Evolutionary conservation across 805 yeast species (phyloP).

Genomic region (Saturnispora saitoi): DNA sequence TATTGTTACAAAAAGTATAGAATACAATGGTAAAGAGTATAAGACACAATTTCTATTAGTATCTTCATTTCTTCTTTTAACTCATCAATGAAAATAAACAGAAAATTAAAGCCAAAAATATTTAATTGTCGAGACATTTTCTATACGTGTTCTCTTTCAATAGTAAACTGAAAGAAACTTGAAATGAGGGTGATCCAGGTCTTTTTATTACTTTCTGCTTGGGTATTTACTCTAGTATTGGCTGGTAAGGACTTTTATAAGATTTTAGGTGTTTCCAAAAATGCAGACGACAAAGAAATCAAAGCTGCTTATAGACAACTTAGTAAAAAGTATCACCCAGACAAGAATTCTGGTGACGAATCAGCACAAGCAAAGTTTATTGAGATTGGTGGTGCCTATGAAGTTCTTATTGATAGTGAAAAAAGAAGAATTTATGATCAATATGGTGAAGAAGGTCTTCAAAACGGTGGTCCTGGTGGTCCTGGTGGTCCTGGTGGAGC

Average conservation of each 20-base stretch:
- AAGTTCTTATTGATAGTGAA: conserved; percentile 64
- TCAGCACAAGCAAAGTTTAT: conserved; percentile 81
- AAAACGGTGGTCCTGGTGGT: conserved; percentile 32
- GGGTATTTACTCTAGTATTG: conserved; percentile 14
- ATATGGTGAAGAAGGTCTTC: conserved; percentile 67
- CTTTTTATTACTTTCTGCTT: conserved; percentile 1
- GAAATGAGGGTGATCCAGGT: not conserved
- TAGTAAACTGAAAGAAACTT: not conserved
- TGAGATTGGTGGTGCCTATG: conserved; percentile 91
- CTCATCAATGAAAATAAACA: too few relatives aligned
- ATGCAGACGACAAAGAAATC: conserved; percentile 73
- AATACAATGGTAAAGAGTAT: not conserved
- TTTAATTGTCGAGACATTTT: not conserved
- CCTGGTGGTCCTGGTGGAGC: conserved; percentile 23
- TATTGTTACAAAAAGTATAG: not conserved
- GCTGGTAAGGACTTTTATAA: conserved; percentile 37
- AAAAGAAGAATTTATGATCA: conserved; percentile 62
- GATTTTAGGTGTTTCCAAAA: conserved; percentile 59
- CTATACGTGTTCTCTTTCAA: not conserved
- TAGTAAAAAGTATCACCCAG: conserved; percentile 88
- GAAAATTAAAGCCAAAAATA: not conserved
- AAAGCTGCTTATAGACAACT: conserved; percentile 76
- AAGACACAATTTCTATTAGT: too few relatives aligned
- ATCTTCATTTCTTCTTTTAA: too few relatives aligned
- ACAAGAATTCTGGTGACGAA: conserved; percentile 77